Conservation (phyloP, 805 yeast species). For the Pichia insulana region DNA sequence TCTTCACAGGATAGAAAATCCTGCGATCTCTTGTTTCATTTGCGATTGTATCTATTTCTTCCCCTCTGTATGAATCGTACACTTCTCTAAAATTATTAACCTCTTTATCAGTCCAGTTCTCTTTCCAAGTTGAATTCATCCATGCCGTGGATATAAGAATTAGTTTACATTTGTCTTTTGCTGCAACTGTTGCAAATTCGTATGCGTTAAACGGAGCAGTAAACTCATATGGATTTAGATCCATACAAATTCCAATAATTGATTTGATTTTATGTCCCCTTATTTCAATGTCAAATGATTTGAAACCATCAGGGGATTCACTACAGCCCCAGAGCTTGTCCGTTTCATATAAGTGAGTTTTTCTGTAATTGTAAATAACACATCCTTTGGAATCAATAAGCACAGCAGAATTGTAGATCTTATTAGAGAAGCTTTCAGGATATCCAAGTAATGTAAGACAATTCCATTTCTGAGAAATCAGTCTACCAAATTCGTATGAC, state of each 20-base stretch:
- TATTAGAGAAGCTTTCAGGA: slow-evolving; percentile 46
- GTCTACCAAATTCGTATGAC: slow-evolving; percentile 47
- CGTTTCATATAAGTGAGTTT: slow-evolving; percentile 66
- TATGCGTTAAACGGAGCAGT: slow-evolving; percentile 66
- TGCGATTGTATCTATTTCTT: slow-evolving; percentile 15
- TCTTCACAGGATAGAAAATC: slow-evolving; percentile 3
- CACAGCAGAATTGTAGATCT: slow-evolving; percentile 63
- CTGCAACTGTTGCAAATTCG: slow-evolving; percentile 58
- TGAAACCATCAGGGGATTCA: slow-evolving; percentile 59
- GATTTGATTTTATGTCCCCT: slow-evolving; percentile 29
- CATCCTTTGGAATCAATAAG: slow-evolving; percentile 53
- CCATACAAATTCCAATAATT: slow-evolving; percentile 89
- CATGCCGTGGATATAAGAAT: slow-evolving; percentile 82
- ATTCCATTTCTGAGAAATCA: slow-evolving; percentile 37
- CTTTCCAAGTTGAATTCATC: slow-evolving; percentile 44
- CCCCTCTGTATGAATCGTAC: slow-evolving; percentile 13
- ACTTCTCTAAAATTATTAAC: slow-evolving; percentile 13
- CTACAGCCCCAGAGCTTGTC: slow-evolving; percentile 75
- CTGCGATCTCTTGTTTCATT: slow-evolving; percentile 2
- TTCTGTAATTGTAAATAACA: slow-evolving; percentile 59
- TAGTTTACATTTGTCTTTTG: slow-evolving; percentile 39
- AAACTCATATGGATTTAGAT: slow-evolving; percentile 79
- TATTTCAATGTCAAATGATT: slow-evolving; percentile 36
- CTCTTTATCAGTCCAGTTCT: slow-evolving; percentile 17
- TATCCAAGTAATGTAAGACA: slow-evolving; percentile 77